Evolutionary conservation across 805 yeast genomes (phyloP).

Genomic region (Wickerhamomyces queroliae): DNA sequence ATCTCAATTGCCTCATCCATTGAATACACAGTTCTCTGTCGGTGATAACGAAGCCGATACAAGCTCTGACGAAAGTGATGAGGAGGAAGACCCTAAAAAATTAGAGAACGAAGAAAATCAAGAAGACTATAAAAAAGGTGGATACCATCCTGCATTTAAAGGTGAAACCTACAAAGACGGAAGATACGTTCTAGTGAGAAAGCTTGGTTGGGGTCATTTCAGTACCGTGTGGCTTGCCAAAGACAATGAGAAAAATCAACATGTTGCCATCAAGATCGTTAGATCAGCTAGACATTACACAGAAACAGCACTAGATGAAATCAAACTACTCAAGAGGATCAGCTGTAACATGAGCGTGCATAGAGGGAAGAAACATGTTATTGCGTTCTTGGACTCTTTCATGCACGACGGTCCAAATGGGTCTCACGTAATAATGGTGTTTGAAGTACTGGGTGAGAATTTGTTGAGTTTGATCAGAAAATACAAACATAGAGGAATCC

Average conservation of each 20-base stretch:
- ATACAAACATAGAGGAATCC: constrained; percentile 75
- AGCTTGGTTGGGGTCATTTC: constrained; percentile 98
- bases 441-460: constrained; percentile 95
- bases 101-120: constrained; percentile 73
- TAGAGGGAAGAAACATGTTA: constrained; percentile 78
- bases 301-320: constrained; percentile 93
- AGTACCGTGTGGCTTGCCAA: constrained; percentile 92
- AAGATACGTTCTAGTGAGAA: constrained; percentile 75
- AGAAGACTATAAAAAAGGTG: constrained; percentile 85
- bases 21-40: background rate
- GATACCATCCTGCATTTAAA: constrained; percentile 89
- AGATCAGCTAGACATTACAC: constrained; percentile 87
- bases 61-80: constrained; percentile 14
- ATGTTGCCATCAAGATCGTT: constrained; percentile 93
- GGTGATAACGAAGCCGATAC: constrained; percentile 5
- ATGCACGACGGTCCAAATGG: constrained; percentile 90
- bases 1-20: background rate
- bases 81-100: constrained; percentile 28
- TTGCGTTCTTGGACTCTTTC: constrained; percentile 77
- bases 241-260: constrained; percentile 50
- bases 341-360: constrained; percentile 59
- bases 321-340: constrained; percentile 65
- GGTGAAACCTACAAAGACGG: constrained; percentile 81
- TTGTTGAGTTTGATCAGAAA: constrained; percentile 77
- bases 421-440: constrained; percentile 91